Percentiles rank a stretch among this genome's conserved stretches.
phyloP scores from a whole-genome alignment of 306 rosid genomes.

The Cercis canadensis region DNA sequence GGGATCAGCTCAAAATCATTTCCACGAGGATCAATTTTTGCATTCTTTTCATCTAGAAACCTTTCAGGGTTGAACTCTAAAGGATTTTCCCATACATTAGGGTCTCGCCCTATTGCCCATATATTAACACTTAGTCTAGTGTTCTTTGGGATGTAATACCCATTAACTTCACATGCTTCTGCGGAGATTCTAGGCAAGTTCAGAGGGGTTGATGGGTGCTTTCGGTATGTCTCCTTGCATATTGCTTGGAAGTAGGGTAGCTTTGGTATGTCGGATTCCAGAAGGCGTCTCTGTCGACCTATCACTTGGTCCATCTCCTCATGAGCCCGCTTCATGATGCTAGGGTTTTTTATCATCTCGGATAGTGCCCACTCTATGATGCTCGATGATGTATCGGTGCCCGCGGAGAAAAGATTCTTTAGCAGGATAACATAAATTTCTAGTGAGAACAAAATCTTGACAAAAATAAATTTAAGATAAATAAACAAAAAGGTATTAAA shows the following conservation, averaged over 20 bases:
- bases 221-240: conserved; percentile 35
- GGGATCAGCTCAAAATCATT: conserved; percentile 43
- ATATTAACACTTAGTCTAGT: conserved; percentile 41
- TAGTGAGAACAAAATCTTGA: too few species aligned
- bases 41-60: conserved; percentile 23
- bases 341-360: conserved; percentile 43
- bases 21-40: conserved; percentile 36
- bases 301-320: conserved; percentile 39
- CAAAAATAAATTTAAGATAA: too few species aligned
- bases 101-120: conserved; percentile 44
- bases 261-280: conserved; percentile 36
- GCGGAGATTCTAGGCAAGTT: conserved; percentile 33
- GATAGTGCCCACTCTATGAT: conserved; percentile 45
- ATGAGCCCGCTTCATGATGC: conserved; percentile 31
- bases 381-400: conserved; percentile 49
- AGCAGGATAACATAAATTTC: not conserved
- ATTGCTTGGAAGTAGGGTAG: conserved; percentile 43
- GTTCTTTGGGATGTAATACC: conserved; percentile 46
- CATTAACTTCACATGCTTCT: conserved; percentile 35
- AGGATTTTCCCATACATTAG: conserved; percentile 40
- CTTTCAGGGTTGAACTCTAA: conserved; percentile 35
- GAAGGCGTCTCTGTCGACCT: conserved; percentile 29
- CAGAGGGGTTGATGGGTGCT: conserved; percentile 44
- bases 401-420: conserved; percentile 44
- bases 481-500: too few species aligned